Percentiles rank a stretch among this genome's conserved stretches.
These are phyloP conservation scores for Cercis canadensis DNA, from an alignment of 306 rosid genomes.

Conservation along the genomic window DNA sequence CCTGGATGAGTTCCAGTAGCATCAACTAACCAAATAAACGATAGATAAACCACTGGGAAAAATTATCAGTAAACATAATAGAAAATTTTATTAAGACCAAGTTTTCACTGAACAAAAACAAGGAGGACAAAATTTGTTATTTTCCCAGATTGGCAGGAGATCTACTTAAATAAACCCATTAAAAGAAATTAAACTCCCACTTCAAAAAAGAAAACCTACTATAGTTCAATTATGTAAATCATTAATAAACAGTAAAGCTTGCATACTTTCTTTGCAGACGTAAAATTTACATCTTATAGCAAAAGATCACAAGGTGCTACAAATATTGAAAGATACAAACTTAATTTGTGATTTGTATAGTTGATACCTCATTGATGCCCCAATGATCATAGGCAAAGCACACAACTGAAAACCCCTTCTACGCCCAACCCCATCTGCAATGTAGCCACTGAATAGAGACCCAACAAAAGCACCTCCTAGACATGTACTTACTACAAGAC, in stretches of 20 bases:
- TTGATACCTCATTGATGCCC: constrained; percentile 76
- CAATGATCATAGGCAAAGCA: constrained; percentile 86
- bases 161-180: not conserved
- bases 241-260: constrained; percentile 7
- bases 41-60: not conserved
- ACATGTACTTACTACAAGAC: constrained; percentile 89
- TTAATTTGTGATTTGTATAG: constrained; percentile 24
- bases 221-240: constrained; percentile 11
- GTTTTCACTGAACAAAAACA: constrained; percentile 13
- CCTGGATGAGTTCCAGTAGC: no score
- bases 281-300: not conserved
- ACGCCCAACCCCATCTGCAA: constrained; percentile 83
- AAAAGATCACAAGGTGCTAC: constrained; percentile 29
- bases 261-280: no score
- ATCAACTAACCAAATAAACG: constrained; percentile 7
- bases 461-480: constrained; percentile 88
- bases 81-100: no score
- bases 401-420: constrained; percentile 87
- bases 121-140: constrained; percentile 16
- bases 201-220: not conserved
- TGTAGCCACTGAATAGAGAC: constrained; percentile 78
- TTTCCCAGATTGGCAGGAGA: not conserved
- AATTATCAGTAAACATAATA: not conserved
- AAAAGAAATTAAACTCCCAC: constrained; percentile 10
- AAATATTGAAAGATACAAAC: constrained; percentile 23